These are phyloP conservation scores for Luzula sylvatica DNA, from an alignment of 176 grass and related monocot species.

Conservation along the genomic window DNA sequence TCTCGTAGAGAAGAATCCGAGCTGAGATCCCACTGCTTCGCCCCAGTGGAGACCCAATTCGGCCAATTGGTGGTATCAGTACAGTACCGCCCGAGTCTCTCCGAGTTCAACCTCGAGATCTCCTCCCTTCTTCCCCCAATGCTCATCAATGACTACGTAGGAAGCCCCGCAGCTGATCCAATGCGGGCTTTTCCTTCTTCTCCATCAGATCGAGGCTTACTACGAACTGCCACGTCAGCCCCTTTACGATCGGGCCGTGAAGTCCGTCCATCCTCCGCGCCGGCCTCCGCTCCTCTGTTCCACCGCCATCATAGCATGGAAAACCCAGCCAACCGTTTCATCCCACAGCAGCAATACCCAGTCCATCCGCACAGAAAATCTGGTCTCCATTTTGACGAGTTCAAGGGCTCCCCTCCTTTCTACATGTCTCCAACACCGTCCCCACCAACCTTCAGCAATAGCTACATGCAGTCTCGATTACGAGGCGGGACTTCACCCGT, in stretches of 20 bases:
- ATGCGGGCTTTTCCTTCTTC: conserved; percentile 63
- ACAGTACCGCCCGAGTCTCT: conserved; percentile 53
- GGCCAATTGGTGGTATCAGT: conserved; percentile 66
- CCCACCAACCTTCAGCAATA: conserved; percentile 45
- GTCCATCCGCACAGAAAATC: conserved; percentile 12
- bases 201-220: conserved; percentile 28
- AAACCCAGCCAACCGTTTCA: conserved; percentile 52
- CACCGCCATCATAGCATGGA: conserved; percentile 30
- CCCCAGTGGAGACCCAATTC: conserved; percentile 61
- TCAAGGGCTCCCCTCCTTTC: conserved; percentile 49
- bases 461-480: conserved; percentile 39
- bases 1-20: conserved; percentile 50
- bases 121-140: conserved; percentile 46
- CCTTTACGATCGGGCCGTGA: not conserved
- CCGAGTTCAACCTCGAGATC: conserved; percentile 65
- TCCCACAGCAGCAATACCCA: conserved; percentile 34
- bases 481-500: conserved; percentile 39
- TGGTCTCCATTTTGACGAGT: conserved; percentile 21
- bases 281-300: conserved; percentile 23
- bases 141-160: conserved; percentile 67
- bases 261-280: conserved; percentile 12
- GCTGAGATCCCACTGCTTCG: conserved; percentile 40
- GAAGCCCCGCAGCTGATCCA: conserved; percentile 61
- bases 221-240: not conserved
- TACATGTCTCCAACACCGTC: conserved; percentile 62